phyloP scores from a whole-genome alignment of 2,329 filamentous ascomycete species.

The Hypoxylon sp. region DNA sequence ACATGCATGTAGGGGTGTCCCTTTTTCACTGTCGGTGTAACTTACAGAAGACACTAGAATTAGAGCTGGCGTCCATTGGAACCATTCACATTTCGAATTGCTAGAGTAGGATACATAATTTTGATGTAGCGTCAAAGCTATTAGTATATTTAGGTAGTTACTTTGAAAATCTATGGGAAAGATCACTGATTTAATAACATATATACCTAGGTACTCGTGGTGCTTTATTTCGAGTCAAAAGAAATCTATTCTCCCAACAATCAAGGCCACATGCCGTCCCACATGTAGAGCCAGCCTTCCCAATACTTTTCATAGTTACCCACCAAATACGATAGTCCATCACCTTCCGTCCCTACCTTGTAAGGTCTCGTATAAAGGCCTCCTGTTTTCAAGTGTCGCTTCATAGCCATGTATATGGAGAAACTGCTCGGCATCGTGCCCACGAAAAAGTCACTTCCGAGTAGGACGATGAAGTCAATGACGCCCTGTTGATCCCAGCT shows the following conservation, averaged over 20 bases:
- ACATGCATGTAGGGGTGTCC: neutral
- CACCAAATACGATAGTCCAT: constrained; percentile 61
- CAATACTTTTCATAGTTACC: constrained; percentile 63
- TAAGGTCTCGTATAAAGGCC: constrained; percentile 61
- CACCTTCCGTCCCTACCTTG: constrained; percentile 60
- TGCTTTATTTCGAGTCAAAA: constrained; percentile 12
- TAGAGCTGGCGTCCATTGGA: too few species aligned
- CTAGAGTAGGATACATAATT: too few species aligned
- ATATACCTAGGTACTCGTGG: neutral
- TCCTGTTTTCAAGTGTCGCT: constrained; percentile 60
- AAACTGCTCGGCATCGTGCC: constrained; percentile 65
- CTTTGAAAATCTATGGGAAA: neutral
- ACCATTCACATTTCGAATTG: too few species aligned
- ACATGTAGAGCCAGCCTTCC: constrained; percentile 66
- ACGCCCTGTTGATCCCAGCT: constrained; percentile 64
- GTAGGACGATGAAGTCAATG: constrained; percentile 60
- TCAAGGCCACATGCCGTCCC: constrained; percentile 62
- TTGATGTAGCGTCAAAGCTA: neutral
- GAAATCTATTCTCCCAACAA: neutral
- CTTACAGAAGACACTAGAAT: too few species aligned
- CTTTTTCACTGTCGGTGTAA: neutral
- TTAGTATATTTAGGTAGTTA: too few species aligned
- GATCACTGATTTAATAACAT: neutral
- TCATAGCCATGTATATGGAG: constrained; percentile 63
- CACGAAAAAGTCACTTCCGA: constrained; percentile 59